These are phyloP conservation scores for Axilococcus clingmanii DNA, from an alignment of 139 green algal species.

Conservation along the genomic window DNA sequence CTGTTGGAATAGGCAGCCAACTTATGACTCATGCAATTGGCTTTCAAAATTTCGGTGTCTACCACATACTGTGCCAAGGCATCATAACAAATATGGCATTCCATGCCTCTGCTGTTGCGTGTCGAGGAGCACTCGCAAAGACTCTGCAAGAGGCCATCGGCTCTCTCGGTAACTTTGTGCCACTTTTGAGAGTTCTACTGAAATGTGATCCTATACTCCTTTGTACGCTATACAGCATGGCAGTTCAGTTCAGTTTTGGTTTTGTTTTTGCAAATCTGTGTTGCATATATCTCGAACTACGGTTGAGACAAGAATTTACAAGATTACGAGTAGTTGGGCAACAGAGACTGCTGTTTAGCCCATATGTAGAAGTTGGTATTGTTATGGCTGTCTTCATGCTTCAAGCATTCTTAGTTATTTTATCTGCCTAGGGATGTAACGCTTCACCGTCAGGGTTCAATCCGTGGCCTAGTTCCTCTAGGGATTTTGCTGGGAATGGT, in stretches of 20 bases:
- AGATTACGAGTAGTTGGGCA: too few species aligned
- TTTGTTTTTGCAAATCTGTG: background rate
- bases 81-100: background rate
- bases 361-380: too few species aligned
- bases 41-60: background rate
- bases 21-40: background rate
- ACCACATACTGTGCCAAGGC: background rate
- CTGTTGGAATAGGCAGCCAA: background rate
- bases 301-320: background rate
- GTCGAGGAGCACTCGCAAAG: background rate
- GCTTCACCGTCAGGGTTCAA: background rate
- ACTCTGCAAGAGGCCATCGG: background rate
- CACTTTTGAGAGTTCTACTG: background rate
- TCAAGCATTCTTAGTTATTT: too few species aligned
- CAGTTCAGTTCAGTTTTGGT: background rate
- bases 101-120: background rate
- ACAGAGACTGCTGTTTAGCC: too few species aligned
- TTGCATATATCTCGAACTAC: background rate
- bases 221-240: background rate
- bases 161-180: too few species aligned
- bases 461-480: conserved; percentile 7
- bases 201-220: background rate
- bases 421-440: too few species aligned
- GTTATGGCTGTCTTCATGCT: too few species aligned
- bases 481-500: conserved; percentile 16